Base-by-base conservation (phyloP, 2,329 filamentous ascomycete species). In the Colletotrichum graminicola region DNA sequence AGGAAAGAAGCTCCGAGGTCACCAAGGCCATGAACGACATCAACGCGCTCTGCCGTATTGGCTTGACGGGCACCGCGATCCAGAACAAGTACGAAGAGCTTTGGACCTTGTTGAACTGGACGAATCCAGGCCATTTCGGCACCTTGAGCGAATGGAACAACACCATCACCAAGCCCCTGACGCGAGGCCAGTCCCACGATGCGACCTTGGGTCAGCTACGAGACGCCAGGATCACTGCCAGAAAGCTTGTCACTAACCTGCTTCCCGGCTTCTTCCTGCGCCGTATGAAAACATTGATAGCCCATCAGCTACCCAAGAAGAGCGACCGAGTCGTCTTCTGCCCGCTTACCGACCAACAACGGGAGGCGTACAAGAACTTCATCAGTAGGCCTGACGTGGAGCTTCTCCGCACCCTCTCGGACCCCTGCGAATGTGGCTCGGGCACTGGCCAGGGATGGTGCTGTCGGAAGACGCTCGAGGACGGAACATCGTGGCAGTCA, bases 51-150 rank as follows among this genome's bases (percentile, higher is more conserved):
- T 98, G 96, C 78, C 90, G 96, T 43, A 95, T 99, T 72, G 96
- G 96, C 0, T 85, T 99, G 11, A 98, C 95, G 0, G 96, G 96
- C 2, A 99, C 96, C 0, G 95, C 95, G 0, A 98, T 99, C 55
- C 96, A 99, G 79, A 99, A 99, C 80, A 96, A 94, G 75, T 99
- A 99, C 79, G 94, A 98, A 78, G 96, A 99, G 80, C 87, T 99
- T 0, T 99, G 95, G 95, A 97, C 94, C 0, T 85, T 99, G 0
- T 85, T 99, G 3, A 97, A 99, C 79, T 99, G 96, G 96, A 95
- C 94, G 0, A 96, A 97, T 75, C 96, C 96, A 0, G 95, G 94
- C 0, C 82, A 87, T 57, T 88, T 91, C 66, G 89, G 88, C 21
- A 85, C 85, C 0, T 77, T 93, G 12, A 84, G 88, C 6, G 92